A percentile compares a stretch with the other conserved stretches of the same genome.
phyloP scores from a whole-genome alignment of 2,329 filamentous ascomycete genomes.

The Ilyonectria robusta region DNA sequence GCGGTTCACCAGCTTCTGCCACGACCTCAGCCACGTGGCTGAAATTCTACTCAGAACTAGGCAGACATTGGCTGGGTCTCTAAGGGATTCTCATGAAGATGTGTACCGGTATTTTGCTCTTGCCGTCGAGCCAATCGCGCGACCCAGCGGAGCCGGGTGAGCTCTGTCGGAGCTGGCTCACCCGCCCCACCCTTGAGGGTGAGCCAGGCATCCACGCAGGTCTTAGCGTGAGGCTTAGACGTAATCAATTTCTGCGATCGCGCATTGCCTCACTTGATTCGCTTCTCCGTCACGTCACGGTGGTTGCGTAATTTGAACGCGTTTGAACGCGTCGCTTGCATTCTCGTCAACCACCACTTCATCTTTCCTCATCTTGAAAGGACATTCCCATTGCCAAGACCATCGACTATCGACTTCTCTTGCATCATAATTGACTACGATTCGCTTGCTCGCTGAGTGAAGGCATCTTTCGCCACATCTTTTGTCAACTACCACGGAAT shows the following conservation, averaged over 20 bases:
- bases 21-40: too few relatives aligned
- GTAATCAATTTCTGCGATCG: slow-evolving; percentile 9
- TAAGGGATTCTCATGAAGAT: slow-evolving; percentile 5
- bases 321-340: slow-evolving; percentile 7
- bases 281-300: slow-evolving; percentile 10
- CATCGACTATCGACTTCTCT: too few relatives aligned
- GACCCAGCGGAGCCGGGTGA: slow-evolving; percentile 12
- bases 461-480: too few relatives aligned
- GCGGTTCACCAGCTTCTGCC: too few relatives aligned
- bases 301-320: background rate
- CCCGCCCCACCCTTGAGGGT: slow-evolving; percentile 9
- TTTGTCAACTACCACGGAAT: too few relatives aligned
- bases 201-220: slow-evolving; percentile 21
- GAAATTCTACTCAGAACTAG: too few relatives aligned
- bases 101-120: slow-evolving; percentile 14
- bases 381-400: too few relatives aligned
- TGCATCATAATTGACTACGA: too few relatives aligned
- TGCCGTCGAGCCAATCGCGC: slow-evolving; percentile 18
- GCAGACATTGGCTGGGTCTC: too few relatives aligned
- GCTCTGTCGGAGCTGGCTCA: slow-evolving; percentile 3
- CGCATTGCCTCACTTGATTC: background rate
- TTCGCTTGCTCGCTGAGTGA: too few relatives aligned
- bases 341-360: background rate
- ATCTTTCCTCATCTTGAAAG: background rate
- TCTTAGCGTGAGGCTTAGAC: slow-evolving; percentile 7